phyloP scores from a whole-genome alignment of 257 asterid genomes.

The Misopates orontium region DNA sequence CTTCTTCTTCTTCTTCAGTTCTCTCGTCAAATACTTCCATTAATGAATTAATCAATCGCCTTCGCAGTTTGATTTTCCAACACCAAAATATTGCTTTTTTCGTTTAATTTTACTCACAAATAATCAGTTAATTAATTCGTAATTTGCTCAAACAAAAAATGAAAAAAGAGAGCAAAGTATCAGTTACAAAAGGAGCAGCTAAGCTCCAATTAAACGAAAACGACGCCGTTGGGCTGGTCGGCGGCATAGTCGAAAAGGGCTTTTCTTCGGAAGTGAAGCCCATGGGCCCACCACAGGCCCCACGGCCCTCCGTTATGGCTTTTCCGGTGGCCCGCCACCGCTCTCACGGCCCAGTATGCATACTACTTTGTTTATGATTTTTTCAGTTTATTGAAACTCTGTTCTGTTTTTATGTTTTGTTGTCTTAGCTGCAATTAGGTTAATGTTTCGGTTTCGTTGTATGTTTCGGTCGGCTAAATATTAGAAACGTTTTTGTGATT shows the following conservation, averaged over 20 bases:
- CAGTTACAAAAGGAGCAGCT: slow-evolving; percentile 26
- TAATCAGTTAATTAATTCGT: too few relatives aligned
- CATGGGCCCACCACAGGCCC: slow-evolving; percentile 40
- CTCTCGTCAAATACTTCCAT: too few relatives aligned
- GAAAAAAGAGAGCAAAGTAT: slow-evolving; percentile 38
- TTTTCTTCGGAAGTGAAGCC: slow-evolving; percentile 45
- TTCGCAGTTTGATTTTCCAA: too few relatives aligned
- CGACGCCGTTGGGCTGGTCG: slow-evolving; percentile 59
- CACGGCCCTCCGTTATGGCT: slow-evolving; percentile 75
- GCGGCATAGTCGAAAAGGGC: slow-evolving; percentile 88
- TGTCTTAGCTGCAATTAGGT: too few relatives aligned
- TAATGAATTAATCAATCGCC: too few relatives aligned
- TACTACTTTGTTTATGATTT: background rate
- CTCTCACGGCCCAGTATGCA: slow-evolving; percentile 77
- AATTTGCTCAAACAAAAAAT: too few relatives aligned
- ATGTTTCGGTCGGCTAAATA: too few relatives aligned
- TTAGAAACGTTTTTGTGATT: too few relatives aligned
- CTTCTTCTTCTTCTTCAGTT: too few relatives aligned
- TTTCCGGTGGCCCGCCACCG: slow-evolving; percentile 96
- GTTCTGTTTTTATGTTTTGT: slow-evolving; percentile 4
- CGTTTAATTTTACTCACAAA: too few relatives aligned
- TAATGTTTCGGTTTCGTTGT: too few relatives aligned
- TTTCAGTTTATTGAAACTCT: background rate
- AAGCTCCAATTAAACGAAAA: slow-evolving; percentile 35
- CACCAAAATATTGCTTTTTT: too few relatives aligned